Evolutionary conservation across 2,329 filamentous ascomycete species (phyloP).

Genomic region (Fusarium chaquense): DNA sequence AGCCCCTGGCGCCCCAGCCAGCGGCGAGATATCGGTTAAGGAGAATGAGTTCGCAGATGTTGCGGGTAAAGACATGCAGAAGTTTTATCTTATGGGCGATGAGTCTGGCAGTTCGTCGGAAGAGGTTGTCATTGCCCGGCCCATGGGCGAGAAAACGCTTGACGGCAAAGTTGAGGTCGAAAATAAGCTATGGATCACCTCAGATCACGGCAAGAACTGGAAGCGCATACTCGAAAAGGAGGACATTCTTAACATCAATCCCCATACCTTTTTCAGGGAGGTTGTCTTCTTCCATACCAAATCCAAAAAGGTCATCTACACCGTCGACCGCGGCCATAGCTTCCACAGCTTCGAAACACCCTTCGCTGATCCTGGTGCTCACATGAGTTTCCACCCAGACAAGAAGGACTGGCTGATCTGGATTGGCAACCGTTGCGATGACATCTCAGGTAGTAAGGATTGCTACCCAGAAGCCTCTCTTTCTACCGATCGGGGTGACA

Average conservation of each 20-base stretch:
- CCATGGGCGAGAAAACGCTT: constrained; percentile 52
- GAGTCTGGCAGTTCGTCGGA: constrained; percentile 73
- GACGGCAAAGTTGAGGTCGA: constrained; percentile 53
- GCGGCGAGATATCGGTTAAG: constrained; percentile 73
- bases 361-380: constrained; percentile 58
- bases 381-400: constrained; percentile 84
- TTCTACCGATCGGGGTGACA: constrained; percentile 81
- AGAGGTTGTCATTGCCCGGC: constrained; percentile 75
- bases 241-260: constrained; percentile 76
- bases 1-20: constrained; percentile 65
- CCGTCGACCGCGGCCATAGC: constrained; percentile 79
- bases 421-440: constrained; percentile 80
- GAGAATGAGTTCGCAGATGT: constrained; percentile 71
- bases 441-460: constrained; percentile 58
- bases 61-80: constrained; percentile 63
- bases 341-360: constrained; percentile 81
- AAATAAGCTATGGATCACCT: constrained; percentile 77
- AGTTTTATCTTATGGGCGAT: constrained; percentile 83
- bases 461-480: constrained; percentile 83
- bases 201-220: constrained; percentile 93
- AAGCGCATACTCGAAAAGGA: constrained; percentile 75
- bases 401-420: constrained; percentile 93
- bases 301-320: constrained; percentile 76
- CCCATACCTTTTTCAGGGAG: constrained; percentile 85
- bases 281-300: constrained; percentile 87